These are phyloP conservation scores for Solanum bulbocastanum DNA, from an alignment of 257 asterid species.

Conservation along the genomic window DNA sequence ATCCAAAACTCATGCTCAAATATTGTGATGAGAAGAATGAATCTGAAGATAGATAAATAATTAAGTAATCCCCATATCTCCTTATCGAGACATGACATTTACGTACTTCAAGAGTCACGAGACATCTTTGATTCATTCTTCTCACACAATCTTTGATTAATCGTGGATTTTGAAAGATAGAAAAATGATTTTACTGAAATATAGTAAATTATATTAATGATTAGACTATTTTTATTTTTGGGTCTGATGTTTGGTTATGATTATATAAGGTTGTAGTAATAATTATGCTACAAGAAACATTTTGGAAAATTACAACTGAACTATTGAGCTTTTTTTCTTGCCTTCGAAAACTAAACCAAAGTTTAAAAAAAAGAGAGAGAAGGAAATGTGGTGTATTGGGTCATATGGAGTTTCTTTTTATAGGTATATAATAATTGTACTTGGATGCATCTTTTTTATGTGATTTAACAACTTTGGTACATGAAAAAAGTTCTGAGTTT, in stretches of 20 bases:
- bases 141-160: neutral
- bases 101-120: no score
- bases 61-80: neutral
- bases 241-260: neutral
- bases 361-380: neutral
- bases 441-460: neutral
- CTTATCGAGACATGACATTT: neutral
- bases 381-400: neutral
- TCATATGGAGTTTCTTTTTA: neutral
- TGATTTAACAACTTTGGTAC: neutral
- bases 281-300: neutral
- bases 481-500: neutral
- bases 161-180: neutral
- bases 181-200: neutral
- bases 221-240: no score
- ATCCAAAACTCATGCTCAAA: neutral
- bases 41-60: neutral
- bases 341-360: neutral
- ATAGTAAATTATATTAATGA: neutral
- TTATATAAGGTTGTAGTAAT: neutral
- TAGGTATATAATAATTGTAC: neutral
- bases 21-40: neutral
- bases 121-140: neutral
- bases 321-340: neutral
- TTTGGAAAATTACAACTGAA: neutral